These are phyloP conservation scores for Mikania micrantha DNA, from an alignment of 129 eudicot species.

Conservation along the genomic window DNA sequence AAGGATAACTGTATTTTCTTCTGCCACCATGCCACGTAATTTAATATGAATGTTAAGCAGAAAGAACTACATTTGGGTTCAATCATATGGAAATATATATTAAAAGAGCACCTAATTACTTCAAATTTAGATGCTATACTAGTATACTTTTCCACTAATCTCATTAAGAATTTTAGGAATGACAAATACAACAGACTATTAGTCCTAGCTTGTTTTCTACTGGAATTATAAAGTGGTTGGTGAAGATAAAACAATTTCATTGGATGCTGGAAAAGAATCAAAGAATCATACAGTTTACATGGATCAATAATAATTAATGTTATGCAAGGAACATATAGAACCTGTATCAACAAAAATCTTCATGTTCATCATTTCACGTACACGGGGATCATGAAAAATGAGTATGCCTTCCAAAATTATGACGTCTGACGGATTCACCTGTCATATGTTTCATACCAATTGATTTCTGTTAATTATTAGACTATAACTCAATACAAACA, in stretches of 20 bases:
- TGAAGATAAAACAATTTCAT: not conserved
- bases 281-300: not conserved
- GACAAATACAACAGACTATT: not conserved
- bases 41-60: not conserved
- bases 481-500: constrained; percentile 9
- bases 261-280: not conserved
- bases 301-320: not conserved
- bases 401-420: constrained; percentile 93
- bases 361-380: constrained; percentile 85
- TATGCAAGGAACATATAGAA: constrained; percentile 34
- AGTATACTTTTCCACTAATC: not conserved
- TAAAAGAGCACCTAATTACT: constrained; percentile 1
- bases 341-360: constrained; percentile 99
- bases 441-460: constrained; percentile 26
- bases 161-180: not conserved
- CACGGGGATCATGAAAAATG: constrained; percentile 82
- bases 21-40: not conserved
- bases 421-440: constrained; percentile 95
- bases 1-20: not conserved
- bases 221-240: not conserved
- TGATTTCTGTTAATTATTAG: not conserved
- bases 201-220: not conserved
- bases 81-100: not conserved
- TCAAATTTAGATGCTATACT: not conserved
- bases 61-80: not conserved